Percentiles rank a stretch among this genome's conserved stretches.
phyloP scores from a whole-genome alignment of 345 rosid species.

The Pseudoturritis turrita region DNA sequence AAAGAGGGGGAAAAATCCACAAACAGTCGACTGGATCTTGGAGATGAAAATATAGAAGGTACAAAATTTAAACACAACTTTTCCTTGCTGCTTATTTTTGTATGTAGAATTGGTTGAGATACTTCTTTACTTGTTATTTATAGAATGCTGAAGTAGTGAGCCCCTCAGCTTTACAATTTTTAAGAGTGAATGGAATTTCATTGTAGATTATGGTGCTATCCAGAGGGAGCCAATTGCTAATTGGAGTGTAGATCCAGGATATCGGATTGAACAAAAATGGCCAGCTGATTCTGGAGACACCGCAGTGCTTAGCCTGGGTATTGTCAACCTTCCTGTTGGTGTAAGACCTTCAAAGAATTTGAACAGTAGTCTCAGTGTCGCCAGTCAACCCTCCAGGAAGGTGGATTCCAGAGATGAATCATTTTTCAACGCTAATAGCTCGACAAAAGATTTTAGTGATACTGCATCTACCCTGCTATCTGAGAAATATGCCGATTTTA shows the following conservation, averaged over 20 bases:
- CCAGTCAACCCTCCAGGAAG: conserved; percentile 36
- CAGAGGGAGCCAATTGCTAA: conserved; percentile 59
- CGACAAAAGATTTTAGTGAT: conserved; percentile 49
- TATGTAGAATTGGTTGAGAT: not conserved
- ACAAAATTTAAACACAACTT: conserved; percentile 6
- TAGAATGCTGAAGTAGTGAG: not conserved
- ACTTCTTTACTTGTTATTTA: not conserved
- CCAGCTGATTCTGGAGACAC: conserved; percentile 46
- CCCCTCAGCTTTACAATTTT: not conserved
- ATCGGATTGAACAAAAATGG: conserved; percentile 66
- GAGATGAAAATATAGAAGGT: conserved; percentile 59
- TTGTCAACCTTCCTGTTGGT: conserved; percentile 83
- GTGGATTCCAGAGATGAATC: conserved; percentile 38
- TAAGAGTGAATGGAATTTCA: not conserved
- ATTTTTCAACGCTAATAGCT: conserved; percentile 37
- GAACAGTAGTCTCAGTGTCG: conserved; percentile 29
- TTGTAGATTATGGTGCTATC: conserved; percentile 52
- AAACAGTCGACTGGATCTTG: conserved; percentile 23
- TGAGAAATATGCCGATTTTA: conserved; percentile 51
- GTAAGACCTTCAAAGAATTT: conserved; percentile 57
- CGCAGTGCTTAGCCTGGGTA: conserved; percentile 45
- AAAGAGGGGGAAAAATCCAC: conserved; percentile 30
- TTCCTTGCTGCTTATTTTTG: conserved; percentile 7
- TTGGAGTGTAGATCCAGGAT: conserved; percentile 67
- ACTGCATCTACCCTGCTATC: conserved; percentile 52